Base-by-base conservation (phyloP, 805 yeast species). In the Lachancea quebecensis region DNA sequence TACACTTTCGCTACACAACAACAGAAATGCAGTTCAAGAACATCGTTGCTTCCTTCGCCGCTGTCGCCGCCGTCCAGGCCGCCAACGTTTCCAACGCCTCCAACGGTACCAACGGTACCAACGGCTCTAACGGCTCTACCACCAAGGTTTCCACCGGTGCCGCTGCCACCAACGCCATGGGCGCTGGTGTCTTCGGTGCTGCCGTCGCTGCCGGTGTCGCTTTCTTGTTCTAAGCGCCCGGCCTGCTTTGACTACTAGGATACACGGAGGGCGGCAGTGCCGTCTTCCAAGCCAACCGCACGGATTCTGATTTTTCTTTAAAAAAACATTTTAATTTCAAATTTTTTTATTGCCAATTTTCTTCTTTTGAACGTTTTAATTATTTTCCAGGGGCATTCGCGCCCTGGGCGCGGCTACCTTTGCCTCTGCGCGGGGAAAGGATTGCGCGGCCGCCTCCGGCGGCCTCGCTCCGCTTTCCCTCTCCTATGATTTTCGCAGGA, bases 161-260 rank as follows among this genome's bases (percentile, higher is more conserved):
- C 58, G 81, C 77, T 59, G 72, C 67, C 52, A 66, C 74, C 56
- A 72, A 71, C 67, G 74, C 77, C 52, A 72, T 75, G 64, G 80
- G 81, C 70, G 84, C 87, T 64, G 82, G 85, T 71, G 78, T 80
- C 64, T 71, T 82, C 60, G 90, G 88, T 77, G 89, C 85, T 60
- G 86, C 82, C 65, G 85, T 84, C 57, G 90, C 89, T 56, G 90
- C 89, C 62, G 90, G 87, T 76, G 81, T 82, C 51, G 74, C 72
- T 60, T 68, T 69, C 69, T 65, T 69, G 60, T 68, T 70, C 67
- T 70, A 69, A 67, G 63, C 43, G 18, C 30, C 14, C 10, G 29
- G n/a, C n/a, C 34, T 12, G 33, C 12, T n/a, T 9, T 11, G 10
- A 10, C 16, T 34, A 10, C 18, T 14, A 14, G 12, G 16, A 14